phyloP scores from a whole-genome alignment of 208 protist genomes.

The Crithidia fasciculata region DNA sequence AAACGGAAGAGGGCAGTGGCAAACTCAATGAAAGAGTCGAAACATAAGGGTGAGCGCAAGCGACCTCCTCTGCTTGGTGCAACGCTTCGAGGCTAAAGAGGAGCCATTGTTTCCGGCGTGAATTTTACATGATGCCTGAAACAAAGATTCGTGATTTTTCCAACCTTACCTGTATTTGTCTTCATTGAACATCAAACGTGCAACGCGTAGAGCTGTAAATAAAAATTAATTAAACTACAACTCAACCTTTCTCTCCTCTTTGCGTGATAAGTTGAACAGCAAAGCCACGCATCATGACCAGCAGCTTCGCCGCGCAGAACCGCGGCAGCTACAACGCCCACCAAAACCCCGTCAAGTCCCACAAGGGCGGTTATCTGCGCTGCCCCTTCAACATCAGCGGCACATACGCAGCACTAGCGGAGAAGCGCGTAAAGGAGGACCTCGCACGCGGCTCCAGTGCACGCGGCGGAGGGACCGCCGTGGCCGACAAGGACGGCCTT shows the following conservation, averaged over 20 bases:
- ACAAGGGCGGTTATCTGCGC: conserved; percentile 71
- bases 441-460: conserved; percentile 4
- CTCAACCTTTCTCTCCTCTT: no score
- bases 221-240: no score
- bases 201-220: no score
- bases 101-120: no score
- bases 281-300: conserved; percentile 8
- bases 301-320: conserved; percentile 31
- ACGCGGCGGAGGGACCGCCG: not conserved
- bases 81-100: no score
- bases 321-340: conserved; percentile 18
- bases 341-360: conserved; percentile 57
- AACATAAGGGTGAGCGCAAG: no score
- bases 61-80: no score
- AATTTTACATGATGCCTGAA: no score
- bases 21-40: no score
- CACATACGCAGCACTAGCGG: conserved; percentile 52
- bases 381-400: conserved; percentile 70
- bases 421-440: conserved; percentile 45
- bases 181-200: no score
- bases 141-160: no score
- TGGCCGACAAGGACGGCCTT: conserved; percentile 26
- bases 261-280: not conserved
- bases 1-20: not conserved
- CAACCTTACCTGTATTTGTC: no score